Conservation (phyloP, 1,284 basidiomycete genomes). For the Austroboletus niveus region DNA sequence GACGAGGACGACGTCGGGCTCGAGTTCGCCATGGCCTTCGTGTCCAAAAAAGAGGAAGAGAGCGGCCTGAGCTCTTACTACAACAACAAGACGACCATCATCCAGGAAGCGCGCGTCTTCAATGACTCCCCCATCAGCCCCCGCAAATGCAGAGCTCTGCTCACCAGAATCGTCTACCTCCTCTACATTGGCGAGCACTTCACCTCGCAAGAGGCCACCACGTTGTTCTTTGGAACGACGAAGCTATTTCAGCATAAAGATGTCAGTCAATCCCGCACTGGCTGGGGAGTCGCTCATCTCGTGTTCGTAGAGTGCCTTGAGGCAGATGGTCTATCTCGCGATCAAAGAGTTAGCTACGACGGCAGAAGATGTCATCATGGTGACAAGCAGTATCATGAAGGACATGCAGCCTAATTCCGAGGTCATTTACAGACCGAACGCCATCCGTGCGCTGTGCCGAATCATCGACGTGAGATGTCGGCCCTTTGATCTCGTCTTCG, state of each 20-base stretch:
- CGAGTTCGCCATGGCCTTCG: conserved; percentile 61
- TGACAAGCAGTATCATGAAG: conserved; percentile 99
- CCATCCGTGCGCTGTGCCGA: conserved; percentile 93
- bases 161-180: conserved; percentile 96
- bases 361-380: conserved; percentile 99
- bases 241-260: conserved; percentile 99
- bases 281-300: conserved; percentile 9
- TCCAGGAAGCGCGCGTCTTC: conserved; percentile 98
- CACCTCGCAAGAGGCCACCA: conserved; percentile 94
- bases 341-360: conserved; percentile 97
- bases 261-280: conserved; percentile 52
- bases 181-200: conserved; percentile 97
- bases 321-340: conserved; percentile 98
- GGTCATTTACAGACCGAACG: conserved; percentile 97
- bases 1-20: conserved; percentile 11
- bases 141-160: conserved; percentile 92
- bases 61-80: conserved; percentile 82
- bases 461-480: conserved; percentile 90
- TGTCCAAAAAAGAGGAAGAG: conserved; percentile 92
- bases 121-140: conserved; percentile 99
- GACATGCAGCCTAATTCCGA: conserved; percentile 99
- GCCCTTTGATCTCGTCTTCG: conserved; percentile 4
- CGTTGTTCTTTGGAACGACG: conserved; percentile 97
- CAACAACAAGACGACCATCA: conserved; percentile 94
- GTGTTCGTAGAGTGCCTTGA: conserved; percentile 76